phyloP scores from a whole-genome alignment of 176 grass and related monocot species.

The Musa acuminata region DNA sequence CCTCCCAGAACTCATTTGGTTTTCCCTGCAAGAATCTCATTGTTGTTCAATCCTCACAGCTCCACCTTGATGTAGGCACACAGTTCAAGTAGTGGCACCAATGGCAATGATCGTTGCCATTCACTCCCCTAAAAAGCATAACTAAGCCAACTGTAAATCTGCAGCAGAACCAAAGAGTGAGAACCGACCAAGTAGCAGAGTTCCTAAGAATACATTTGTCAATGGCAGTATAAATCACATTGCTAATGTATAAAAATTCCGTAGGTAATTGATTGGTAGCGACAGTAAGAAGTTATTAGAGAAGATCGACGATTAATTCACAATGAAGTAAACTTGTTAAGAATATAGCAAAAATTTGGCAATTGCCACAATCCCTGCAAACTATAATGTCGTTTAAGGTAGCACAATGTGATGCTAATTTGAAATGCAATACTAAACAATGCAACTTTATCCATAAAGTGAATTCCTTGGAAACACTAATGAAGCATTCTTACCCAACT shows the following conservation, averaged over 20 bases:
- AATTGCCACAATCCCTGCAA: no score
- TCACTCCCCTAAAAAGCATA: conserved; percentile 90
- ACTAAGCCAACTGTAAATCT: conserved; percentile 63
- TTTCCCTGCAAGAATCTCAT: neutral
- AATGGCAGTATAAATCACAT: no score
- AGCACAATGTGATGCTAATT: no score
- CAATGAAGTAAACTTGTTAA: no score
- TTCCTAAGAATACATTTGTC: no score
- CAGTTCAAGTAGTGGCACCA: conserved; percentile 96
- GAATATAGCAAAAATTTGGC: no score
- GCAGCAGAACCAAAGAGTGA: conserved; percentile 16
- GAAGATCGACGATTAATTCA: no score
- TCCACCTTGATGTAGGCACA: conserved; percentile 86
- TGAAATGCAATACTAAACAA: no score
- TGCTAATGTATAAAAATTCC: no score
- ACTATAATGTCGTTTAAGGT: no score
- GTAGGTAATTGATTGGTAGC: no score
- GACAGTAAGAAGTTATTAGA: no score
- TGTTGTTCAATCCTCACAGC: conserved; percentile 36
- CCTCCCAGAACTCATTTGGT: neutral
- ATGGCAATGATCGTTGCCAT: conserved; percentile 71
- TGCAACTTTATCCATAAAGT: neutral
- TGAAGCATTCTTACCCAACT: conserved; percentile 44
- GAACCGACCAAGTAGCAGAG: conserved; percentile 1
- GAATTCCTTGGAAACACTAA: neutral